Base-by-base conservation (phyloP, 192 early-diverging fungal species). In the Coemansia sp. region DNA sequence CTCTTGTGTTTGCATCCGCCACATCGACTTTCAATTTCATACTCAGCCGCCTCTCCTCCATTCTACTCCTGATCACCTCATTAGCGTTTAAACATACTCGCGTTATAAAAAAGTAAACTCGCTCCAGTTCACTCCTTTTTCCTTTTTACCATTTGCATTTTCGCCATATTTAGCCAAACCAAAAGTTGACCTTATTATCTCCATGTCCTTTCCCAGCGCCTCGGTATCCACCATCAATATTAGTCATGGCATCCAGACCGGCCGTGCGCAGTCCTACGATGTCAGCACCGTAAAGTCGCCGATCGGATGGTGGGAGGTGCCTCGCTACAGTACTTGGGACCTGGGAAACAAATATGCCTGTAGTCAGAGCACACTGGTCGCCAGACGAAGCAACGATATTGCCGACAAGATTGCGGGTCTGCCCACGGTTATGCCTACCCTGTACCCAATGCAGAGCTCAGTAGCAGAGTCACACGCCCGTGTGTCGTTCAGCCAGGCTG, bases 331-430 rank as follows among this genome's bases (percentile, higher is more conserved):
- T 45, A 68, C 67, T 33, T 82, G 79, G 79, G 79, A 82, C 31
- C 59, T 82, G 35, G 70, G 79, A 45, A 82, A 82, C 74, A 77
- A 76, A 44, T 82, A 77, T 59, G 79, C 79, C 4, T 82, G 79
- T 59, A 82, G 79, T 56, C 79, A 82, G 62, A 82, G 79, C 72
- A 82, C 79, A 24, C 71, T 82, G 1, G 74, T 82, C 6, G 71
- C 63, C 14, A 71, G 79, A 24, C 79, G 75, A 50, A 82, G 74
- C 63, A 60, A 74, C 53, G 74, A 82, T 11, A 51, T 44, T 1
- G 14, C 56, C 36, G 72, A 71, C 19, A 73, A 69, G 64, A 35
- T 66, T n/a, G 59, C 64, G 2, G 65, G 37, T 14, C 59, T 82
- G 17, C 74, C 79, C 35, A 74, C 79, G 2, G 74, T 68, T 57